Percentiles rank a stretch among this genome's conserved stretches.
Evolutionary conservation across 1,139 yeast genomes (phyloP).

Genomic region (Zhuliangozyma blackwelliae): DNA sequence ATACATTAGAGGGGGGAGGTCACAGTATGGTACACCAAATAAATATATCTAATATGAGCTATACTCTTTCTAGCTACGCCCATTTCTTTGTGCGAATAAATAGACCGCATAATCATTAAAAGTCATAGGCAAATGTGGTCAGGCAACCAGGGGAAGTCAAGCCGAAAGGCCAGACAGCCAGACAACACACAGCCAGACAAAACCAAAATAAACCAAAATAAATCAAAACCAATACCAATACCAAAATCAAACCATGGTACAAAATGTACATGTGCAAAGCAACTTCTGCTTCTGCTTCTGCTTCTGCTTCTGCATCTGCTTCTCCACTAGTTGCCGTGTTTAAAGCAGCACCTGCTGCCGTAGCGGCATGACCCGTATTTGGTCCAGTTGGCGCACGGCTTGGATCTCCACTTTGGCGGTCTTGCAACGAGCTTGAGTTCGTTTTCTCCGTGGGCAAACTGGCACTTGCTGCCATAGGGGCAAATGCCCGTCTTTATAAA

Average conservation of each 20-base stretch:
- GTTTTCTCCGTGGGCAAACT: slow-evolving; percentile 84
- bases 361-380: slow-evolving; percentile 81
- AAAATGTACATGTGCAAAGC: too few species aligned
- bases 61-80: too few species aligned
- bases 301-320: too few species aligned
- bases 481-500: slow-evolving; percentile 70
- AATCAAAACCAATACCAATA: slow-evolving; percentile 1
- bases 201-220: slow-evolving; percentile 1
- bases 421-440: slow-evolving; percentile 73
- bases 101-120: too few species aligned
- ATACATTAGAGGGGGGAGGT: too few species aligned
- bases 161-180: too few species aligned
- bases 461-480: slow-evolving; percentile 89
- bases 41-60: too few species aligned
- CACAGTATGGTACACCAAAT: too few species aligned
- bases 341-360: slow-evolving; percentile 89
- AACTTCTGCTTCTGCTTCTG: too few species aligned
- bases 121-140: too few species aligned
- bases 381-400: slow-evolving; percentile 87
- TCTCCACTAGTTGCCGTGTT: slow-evolving; percentile 50
- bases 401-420: slow-evolving; percentile 85
- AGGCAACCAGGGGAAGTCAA: too few species aligned
- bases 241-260: slow-evolving; percentile 1
- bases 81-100: too few species aligned
- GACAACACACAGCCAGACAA: neutral